Evolutionary conservation across 306 rosid species (phyloP), one percentile per base, ranked within the genome.

Genomic region (Citrullus amarus): DNA sequence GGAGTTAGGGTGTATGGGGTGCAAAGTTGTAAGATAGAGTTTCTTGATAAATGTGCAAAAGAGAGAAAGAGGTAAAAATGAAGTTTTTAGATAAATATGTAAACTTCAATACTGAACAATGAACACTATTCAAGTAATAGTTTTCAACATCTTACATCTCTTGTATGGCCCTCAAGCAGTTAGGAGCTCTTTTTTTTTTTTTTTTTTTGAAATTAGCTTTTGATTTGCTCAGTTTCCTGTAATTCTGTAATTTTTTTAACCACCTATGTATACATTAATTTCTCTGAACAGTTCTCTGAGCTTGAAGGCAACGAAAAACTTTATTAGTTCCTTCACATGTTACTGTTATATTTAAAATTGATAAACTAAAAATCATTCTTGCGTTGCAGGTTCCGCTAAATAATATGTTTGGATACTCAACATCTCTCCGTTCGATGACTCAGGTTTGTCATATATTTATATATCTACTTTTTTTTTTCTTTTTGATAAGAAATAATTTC

Each of bases 361-460:
- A 12, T 70, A 8, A 39, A 70, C 55, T 20, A 9, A 43, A 32
- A 39, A 48, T 4, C 70, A 17, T 58, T 67, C 10, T 57, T 57
- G 13, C 36, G 54, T 80, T 83, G 79, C 88, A 95, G 98, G 98
- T 95, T 60, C 98, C 98, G 46, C 83, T 95, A 77, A 95, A 91
- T 87, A 95, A 95, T 38, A 95, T 95, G 98, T 95, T 95, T 70
- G 97, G 97, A 14, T 95, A 95, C 85, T 95, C 98, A 11, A 92
- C 98, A 4, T 66, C 98, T 41, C 91, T 92, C 46, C 93, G 97
- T 39, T 95, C 98, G 4, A 95, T 95, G 97, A 95, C 98, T 81
- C 99, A 92, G 92, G 97, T 92, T 79, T 83, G 51, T 12, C 15
- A 0, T 14, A 11, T 14, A 53, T 16, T 4, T 53, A 4, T 53